These are phyloP conservation scores for Phytophthora pisi DNA, from an alignment of 352 stramenopile species.

Conservation along the genomic window DNA sequence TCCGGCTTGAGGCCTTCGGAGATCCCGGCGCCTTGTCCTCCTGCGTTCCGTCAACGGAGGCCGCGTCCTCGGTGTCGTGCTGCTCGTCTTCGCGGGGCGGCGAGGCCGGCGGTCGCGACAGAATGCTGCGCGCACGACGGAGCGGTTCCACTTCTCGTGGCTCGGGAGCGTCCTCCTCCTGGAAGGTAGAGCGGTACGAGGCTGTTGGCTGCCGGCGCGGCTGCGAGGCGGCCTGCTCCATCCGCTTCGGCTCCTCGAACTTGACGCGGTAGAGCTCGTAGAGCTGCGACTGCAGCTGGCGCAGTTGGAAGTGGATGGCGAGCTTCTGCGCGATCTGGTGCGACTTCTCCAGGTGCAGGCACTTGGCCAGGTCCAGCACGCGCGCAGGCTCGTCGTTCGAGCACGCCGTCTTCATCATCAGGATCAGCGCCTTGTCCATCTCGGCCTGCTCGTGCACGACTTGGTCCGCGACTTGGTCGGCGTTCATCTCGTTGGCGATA, in stretches of 20 bases:
- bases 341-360: conserved; percentile 81
- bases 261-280: conserved; percentile 73
- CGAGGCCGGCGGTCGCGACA: conserved; percentile 38
- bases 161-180: conserved; percentile 21
- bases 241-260: conserved; percentile 47
- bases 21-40: conserved; percentile 15
- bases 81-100: conserved; percentile 23
- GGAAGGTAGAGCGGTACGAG: conserved; percentile 10
- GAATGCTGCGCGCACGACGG: conserved; percentile 38
- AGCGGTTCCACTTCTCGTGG: conserved; percentile 37
- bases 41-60: conserved; percentile 10
- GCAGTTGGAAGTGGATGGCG: conserved; percentile 78
- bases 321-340: conserved; percentile 87
- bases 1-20: conserved; percentile 10
- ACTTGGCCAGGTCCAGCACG: conserved; percentile 82
- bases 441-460: conserved; percentile 72
- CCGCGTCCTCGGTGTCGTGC: conserved; percentile 15
- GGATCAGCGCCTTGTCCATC: conserved; percentile 84
- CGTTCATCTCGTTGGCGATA: conserved; percentile 39
- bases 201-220: conserved; percentile 8
- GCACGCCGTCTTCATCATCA: conserved; percentile 86
- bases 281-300: conserved; percentile 73
- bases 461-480: conserved; percentile 32
- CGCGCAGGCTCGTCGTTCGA: conserved; percentile 67
- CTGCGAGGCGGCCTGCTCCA: conserved; percentile 25